phyloP scores from a whole-genome alignment of 805 yeast species.

The Debaryomyces maramus region DNA sequence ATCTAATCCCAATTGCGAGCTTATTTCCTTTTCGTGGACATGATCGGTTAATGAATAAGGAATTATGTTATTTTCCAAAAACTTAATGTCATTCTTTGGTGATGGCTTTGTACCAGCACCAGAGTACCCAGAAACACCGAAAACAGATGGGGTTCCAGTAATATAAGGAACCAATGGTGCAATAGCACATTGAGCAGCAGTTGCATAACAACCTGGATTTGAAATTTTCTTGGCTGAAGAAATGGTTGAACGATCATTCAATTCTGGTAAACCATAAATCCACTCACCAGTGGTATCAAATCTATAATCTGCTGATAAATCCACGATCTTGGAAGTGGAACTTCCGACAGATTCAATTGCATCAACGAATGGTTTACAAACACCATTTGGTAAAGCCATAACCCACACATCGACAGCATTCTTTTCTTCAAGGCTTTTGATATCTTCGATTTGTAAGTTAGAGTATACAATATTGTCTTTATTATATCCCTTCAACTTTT shows the following conservation, averaged over 20 bases:
- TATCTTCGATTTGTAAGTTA: slow-evolving; percentile 85
- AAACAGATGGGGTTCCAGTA: slow-evolving; percentile 75
- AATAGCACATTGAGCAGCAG: slow-evolving; percentile 89
- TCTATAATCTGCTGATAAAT: slow-evolving; percentile 93
- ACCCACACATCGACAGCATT: slow-evolving; percentile 94
- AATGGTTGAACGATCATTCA: slow-evolving; percentile 66
- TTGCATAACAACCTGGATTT: slow-evolving; percentile 99
- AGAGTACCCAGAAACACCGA: slow-evolving; percentile 97
- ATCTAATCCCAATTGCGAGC: slow-evolving; percentile 69
- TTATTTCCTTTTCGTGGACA: slow-evolving; percentile 93
- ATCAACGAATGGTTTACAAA: slow-evolving; percentile 83
- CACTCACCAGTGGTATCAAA: slow-evolving; percentile 87
- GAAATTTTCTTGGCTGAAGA: slow-evolving; percentile 77
- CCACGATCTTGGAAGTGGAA: slow-evolving; percentile 80
- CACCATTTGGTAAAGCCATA: slow-evolving; percentile 98
- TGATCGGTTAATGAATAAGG: slow-evolving; percentile 97
- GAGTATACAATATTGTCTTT: slow-evolving; percentile 79
- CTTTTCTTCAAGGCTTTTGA: slow-evolving; percentile 70
- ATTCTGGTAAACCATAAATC: slow-evolving; percentile 95
- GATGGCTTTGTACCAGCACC: slow-evolving; percentile 99
- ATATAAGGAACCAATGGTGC: slow-evolving; percentile 76
- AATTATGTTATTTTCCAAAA: slow-evolving; percentile 77
- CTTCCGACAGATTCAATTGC: slow-evolving; percentile 67
- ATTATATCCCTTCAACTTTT: slow-evolving; percentile 81
- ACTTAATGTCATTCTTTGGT: slow-evolving; percentile 83